Conservation (phyloP, 495 filamentous ascomycete genomes). For the Glonium stellatum region DNA sequence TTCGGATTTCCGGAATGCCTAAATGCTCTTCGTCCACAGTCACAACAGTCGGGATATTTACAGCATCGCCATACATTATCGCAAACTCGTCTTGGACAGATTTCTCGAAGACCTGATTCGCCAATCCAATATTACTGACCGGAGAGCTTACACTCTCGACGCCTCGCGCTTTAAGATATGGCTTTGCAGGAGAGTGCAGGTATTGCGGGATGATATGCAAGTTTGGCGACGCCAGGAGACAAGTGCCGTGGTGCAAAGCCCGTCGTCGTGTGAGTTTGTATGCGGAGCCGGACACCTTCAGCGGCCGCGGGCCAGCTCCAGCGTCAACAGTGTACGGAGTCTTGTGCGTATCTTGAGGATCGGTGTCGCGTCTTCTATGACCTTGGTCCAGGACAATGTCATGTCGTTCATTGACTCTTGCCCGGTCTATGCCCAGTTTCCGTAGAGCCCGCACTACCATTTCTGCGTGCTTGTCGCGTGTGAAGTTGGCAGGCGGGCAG, state of each 20-base stretch:
- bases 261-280: slow-evolving; percentile 79
- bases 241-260: slow-evolving; percentile 87
- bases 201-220: slow-evolving; percentile 57
- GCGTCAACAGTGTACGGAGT: slow-evolving; percentile 33
- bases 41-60: slow-evolving; percentile 35
- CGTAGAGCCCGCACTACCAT: slow-evolving; percentile 80
- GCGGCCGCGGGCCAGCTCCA: slow-evolving; percentile 39
- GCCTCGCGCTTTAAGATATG: slow-evolving; percentile 70
- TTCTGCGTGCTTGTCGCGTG: slow-evolving; percentile 77
- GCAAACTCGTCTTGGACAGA: slow-evolving; percentile 41
- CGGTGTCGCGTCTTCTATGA: slow-evolving; percentile 9
- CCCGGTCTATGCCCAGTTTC: slow-evolving; percentile 44
- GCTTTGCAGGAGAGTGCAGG: slow-evolving; percentile 64
- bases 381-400: slow-evolving; percentile 75
- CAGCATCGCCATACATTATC: slow-evolving; percentile 45
- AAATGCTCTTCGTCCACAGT: slow-evolving; percentile 45
- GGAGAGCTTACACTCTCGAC: slow-evolving; percentile 90
- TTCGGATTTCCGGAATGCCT: slow-evolving; percentile 45
- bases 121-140: slow-evolving; percentile 63
- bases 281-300: slow-evolving; percentile 86
- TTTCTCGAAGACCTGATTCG: slow-evolving; percentile 29
- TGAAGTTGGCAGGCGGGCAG: slow-evolving; percentile 64
- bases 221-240: slow-evolving; percentile 65
- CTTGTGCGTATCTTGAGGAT: slow-evolving; percentile 31
- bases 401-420: slow-evolving; percentile 78